A percentile compares a stretch with the other conserved stretches of the same genome.
These are phyloP conservation scores for Myotisia sp. DNA, from an alignment of 2,329 filamentous ascomycete genomes.

Conservation along the genomic window DNA sequence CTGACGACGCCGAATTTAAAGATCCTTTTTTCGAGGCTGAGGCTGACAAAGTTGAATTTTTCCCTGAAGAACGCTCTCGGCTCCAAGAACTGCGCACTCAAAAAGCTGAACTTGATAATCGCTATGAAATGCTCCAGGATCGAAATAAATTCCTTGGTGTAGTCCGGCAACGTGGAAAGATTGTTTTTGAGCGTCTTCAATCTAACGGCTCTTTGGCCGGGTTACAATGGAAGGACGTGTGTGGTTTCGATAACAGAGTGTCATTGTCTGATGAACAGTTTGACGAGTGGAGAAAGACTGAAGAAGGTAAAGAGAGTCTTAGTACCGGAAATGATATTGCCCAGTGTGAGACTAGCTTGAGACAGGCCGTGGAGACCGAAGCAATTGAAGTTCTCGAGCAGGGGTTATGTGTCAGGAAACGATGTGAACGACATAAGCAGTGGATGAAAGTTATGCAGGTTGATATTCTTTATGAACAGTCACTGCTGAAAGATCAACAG, in stretches of 20 bases:
- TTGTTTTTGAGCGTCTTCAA: constrained; percentile 31
- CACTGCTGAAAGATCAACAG: constrained; percentile 26
- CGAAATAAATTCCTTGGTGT: constrained; percentile 30
- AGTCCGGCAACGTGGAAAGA: constrained; percentile 29
- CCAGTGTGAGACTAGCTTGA: constrained; percentile 18
- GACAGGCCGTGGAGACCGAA: constrained; percentile 17
- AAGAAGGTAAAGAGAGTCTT: constrained; percentile 26
- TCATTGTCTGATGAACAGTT: constrained; percentile 37
- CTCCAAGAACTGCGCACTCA: constrained; percentile 8
- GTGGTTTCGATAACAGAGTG: constrained; percentile 34
- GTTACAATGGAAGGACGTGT: constrained; percentile 33
- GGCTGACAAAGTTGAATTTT: constrained; percentile 10
- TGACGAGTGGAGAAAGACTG: constrained; percentile 31
- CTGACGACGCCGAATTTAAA: neutral
- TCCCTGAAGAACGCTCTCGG: constrained; percentile 13
- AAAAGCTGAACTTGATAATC: constrained; percentile 13
- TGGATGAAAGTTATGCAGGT: constrained; percentile 36
- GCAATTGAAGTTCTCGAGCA: constrained; percentile 21
- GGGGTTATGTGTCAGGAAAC: constrained; percentile 34
- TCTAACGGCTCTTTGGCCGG: neutral
- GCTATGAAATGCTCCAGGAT: constrained; percentile 28
- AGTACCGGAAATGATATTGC: constrained; percentile 25
- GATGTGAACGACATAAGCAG: constrained; percentile 35
- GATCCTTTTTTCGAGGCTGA: constrained; percentile 9
- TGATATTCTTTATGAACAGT: constrained; percentile 31